Percentiles rank a stretch among this genome's conserved stretches.
These are phyloP conservation scores for Inga laurina DNA, from an alignment of 306 rosid genomes.

Conservation along the genomic window DNA sequence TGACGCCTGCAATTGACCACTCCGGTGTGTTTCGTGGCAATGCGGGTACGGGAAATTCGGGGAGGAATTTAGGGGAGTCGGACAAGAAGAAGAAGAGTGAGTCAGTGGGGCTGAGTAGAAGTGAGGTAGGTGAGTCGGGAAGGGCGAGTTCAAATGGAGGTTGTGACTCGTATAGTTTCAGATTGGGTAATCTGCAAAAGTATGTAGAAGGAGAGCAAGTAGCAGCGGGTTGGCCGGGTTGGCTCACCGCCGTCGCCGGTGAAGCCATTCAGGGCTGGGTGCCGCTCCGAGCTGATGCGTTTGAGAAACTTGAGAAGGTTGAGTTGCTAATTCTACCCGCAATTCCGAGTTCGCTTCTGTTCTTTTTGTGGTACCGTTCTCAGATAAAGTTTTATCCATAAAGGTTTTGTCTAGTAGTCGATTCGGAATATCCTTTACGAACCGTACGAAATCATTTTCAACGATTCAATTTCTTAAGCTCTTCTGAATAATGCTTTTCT, in stretches of 20 bases:
- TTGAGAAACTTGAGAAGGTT: constrained; percentile 87
- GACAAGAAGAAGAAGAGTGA: constrained; percentile 43
- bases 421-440: not conserved
- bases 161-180: constrained; percentile 70
- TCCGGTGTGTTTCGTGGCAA: constrained; percentile 58
- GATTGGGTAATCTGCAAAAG: constrained; percentile 71
- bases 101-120: constrained; percentile 48
- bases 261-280: constrained; percentile 98
- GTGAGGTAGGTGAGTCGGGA: constrained; percentile 75
- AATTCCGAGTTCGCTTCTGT: not conserved
- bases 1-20: constrained; percentile 85
- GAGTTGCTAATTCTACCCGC: not conserved
- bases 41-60: constrained; percentile 49
- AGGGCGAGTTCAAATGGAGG: constrained; percentile 63
- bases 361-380: not conserved
- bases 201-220: constrained; percentile 78
- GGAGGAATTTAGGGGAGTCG: constrained; percentile 44
- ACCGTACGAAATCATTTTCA: not conserved
- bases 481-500: not conserved
- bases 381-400: not conserved
- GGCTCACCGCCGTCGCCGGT: constrained; percentile 95
- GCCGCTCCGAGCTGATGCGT: constrained; percentile 80
- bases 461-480: not conserved
- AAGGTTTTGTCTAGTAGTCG: not conserved
- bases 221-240: constrained; percentile 95